phyloP scores from a whole-genome alignment of 305 asterid genomes.

The Fraxinus greggii region DNA sequence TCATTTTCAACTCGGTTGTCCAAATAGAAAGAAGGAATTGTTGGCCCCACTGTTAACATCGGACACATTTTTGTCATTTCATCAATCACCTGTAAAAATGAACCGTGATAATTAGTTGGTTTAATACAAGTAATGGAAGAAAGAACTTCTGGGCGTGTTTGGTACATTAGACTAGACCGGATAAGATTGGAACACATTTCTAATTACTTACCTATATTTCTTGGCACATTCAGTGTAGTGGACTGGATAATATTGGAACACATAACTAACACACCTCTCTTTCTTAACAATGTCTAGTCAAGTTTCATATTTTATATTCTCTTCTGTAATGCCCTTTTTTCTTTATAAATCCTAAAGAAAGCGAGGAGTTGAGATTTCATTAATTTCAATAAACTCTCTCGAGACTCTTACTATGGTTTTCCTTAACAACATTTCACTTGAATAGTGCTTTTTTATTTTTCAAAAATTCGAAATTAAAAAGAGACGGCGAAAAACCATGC shows the following conservation, averaged over 20 bases:
- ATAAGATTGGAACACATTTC: neutral
- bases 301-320: neutral
- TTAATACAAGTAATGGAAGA: neutral
- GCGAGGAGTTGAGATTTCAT: neutral
- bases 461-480: neutral
- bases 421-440: neutral
- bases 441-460: neutral
- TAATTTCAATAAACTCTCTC: neutral
- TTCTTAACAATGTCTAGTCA: neutral
- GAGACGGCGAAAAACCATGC: neutral
- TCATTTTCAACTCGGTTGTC: constrained; percentile 55
- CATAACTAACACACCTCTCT: too few species aligned
- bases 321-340: neutral
- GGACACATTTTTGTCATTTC: constrained; percentile 46
- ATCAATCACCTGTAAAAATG: constrained; percentile 42
- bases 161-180: neutral
- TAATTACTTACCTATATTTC: neutral
- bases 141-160: neutral
- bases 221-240: too few species aligned
- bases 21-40: constrained; percentile 60
- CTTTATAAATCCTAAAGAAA: neutral
- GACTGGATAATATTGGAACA: too few species aligned
- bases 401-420: too few species aligned
- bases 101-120: neutral
- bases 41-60: constrained; percentile 56